Base-by-base conservation (phyloP, 2,329 filamentous ascomycete species). In the Metarhizium anisopliae region DNA sequence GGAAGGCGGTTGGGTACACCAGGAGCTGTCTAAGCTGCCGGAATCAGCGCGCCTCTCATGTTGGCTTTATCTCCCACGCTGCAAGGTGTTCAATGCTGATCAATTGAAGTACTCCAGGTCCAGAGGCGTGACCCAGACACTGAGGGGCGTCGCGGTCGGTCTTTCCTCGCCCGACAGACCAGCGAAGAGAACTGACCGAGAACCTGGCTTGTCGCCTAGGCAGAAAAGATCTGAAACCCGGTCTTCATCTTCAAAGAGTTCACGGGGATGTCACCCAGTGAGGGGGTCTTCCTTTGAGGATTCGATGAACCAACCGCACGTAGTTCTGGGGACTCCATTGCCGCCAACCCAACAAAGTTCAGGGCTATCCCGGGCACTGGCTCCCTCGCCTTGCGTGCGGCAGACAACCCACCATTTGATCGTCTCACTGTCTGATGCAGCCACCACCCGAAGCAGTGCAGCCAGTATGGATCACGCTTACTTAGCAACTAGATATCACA, bases 351-450 rank as follows among this genome's bases (percentile, higher is more conserved):
- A 54, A 49, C 40, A 54, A 49, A 49, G 52, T 29, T 54, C 40
- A 38, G n/a, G 20, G 20, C 40, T 49, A 40, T 49, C 32, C 40
- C 55, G 30, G 18, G 29, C 45, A 16, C 55, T 56, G n/a, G 55
- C 55, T 53, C 55, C 51, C 51, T 53, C 50, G 51, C 55, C 55
- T 51, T 32, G 45, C 40, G 42, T 53, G 50, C 50, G 47, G 43
- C 50, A n/a, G 52, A 52, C 54, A 20, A 50, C 32, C 50, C 29
- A 56, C n/a, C n/a, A n/a, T 49, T 50, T 50, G 43, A 52, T 47
- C 50, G 54, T 47, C 16, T 51, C 47, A 51, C 32, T 45, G 40
- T 51, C 20, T 38, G 36, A 38, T 38, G 8, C 36, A 38, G 36
- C 36, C 14, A 38, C 36, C 14, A 14, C 14, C 29, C 50, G 18